phyloP scores from a whole-genome alignment of 768 basidiomycete genomes.

The Crassisporium funariophilum region DNA sequence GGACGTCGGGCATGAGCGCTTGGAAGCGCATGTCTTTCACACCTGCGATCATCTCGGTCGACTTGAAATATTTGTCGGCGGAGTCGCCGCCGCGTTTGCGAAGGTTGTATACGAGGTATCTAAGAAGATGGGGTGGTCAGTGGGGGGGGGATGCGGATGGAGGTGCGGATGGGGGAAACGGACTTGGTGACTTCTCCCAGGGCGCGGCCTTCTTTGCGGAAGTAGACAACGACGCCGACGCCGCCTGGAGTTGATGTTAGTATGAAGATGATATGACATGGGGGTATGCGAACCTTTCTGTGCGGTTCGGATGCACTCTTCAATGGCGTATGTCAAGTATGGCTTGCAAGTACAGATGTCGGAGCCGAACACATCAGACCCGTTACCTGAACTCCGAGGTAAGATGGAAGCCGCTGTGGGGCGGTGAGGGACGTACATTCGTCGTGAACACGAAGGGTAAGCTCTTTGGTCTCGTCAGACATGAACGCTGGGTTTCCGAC shows the following conservation, averaged over 20 bases:
- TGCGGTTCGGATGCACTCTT: conserved; percentile 85
- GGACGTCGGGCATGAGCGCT: conserved; percentile 92
- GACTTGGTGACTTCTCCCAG: conserved; percentile 93
- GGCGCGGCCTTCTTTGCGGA: conserved; percentile 92
- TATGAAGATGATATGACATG: not conserved
- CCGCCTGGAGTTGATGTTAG: conserved; percentile 51
- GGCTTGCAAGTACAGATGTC: conserved; percentile 94
- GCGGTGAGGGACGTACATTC: conserved; percentile 87
- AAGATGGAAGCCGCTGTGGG: too few relatives aligned
- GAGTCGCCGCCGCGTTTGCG: conserved; percentile 93
- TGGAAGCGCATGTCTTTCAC: conserved; percentile 97
- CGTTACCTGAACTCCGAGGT: too few relatives aligned
- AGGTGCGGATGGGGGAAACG: conserved; percentile 19
- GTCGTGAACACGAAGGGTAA: conserved; percentile 90
- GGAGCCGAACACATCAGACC: conserved; percentile 95
- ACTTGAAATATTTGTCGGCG: conserved; percentile 92
- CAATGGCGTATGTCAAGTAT: conserved; percentile 89
- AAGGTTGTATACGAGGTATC: conserved; percentile 94
- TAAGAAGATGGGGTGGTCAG: conserved; percentile 24
- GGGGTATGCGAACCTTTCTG: conserved; percentile 33
- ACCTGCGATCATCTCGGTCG: conserved; percentile 91
- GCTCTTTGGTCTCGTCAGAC: conserved; percentile 72
- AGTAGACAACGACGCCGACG: conserved; percentile 92
- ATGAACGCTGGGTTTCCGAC: conserved; percentile 85
- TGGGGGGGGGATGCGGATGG: not conserved